Evolutionary conservation across 352 stramenopile genomes (phyloP), one percentile per base, ranked within the genome.

Genomic region (Phytophthora nicotianae): DNA sequence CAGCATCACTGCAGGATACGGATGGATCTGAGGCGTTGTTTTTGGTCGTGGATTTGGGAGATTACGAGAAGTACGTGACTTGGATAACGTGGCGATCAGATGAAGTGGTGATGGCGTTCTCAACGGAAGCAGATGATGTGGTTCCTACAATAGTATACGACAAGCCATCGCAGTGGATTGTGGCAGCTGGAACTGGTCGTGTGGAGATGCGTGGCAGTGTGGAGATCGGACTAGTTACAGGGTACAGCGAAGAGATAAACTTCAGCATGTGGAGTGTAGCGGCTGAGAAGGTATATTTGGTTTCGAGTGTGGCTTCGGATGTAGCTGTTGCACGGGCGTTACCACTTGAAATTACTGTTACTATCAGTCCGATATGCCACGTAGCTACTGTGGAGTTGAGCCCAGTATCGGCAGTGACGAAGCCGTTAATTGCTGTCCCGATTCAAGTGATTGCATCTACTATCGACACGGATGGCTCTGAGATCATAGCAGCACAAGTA

Each of bases 21-120:
- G 74, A 83, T 19, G 65, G 68, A 11, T 83, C 74, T 0, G 71
- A 83, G 40, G 38, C 35, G 9, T 33, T 77, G 16, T 79, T 67
- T 37, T 56, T 83, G 19, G 52, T 62, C 7, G 47, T 77, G 38
- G 48, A 79, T 21, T 61, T 79, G 3, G 49, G 68, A 1, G 48
- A 61, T 26, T 60, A 58, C 32, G 29, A 35, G 17, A 5, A 20
- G 48, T 53, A 62, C n/a, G 56, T 62, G 32, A 54, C 64, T 37
- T 71, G 47, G 2, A 35, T 81, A 10, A 55, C 57, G 40, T 60
- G 62, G 46, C 24, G 45, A 55, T 48, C 56, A 2, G 20, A 55
- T 14, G 24, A 11, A 8, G 63, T 52, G 20, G 62, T 52, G 43
- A 13, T 50, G 65, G 13, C 26, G 42, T 55, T 61, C 29, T 45